A percentile compares a stretch with the other conserved stretches of the same genome.
phyloP scores from a whole-genome alignment of 495 filamentous ascomycete species.

The Penicillium ucsense region DNA sequence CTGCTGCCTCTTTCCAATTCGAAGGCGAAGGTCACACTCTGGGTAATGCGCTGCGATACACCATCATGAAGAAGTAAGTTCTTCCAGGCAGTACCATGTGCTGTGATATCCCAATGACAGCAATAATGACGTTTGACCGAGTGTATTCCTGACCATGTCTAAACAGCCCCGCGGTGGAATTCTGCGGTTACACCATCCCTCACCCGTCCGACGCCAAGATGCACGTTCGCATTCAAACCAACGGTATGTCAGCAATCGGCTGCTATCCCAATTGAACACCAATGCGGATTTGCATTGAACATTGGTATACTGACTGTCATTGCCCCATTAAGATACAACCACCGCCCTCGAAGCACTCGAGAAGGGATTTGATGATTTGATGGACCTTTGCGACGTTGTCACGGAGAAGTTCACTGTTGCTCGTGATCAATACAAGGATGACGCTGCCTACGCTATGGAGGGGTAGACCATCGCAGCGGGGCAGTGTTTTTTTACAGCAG shows the following conservation, averaged over 20 bases:
- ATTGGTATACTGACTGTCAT: background rate
- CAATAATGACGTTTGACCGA: too few relatives aligned
- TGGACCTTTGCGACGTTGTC: slow-evolving; percentile 87
- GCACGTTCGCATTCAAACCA: slow-evolving; percentile 95
- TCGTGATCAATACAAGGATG: slow-evolving; percentile 51
- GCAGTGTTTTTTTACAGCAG: too few relatives aligned
- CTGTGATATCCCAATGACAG: background rate
- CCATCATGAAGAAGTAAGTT: slow-evolving; percentile 96
- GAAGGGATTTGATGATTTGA: slow-evolving; percentile 80
- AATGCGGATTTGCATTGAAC: background rate
- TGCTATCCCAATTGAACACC: background rate
- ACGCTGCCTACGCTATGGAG: slow-evolving; percentile 28
- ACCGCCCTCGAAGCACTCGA: slow-evolving; percentile 75
- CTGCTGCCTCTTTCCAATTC: slow-evolving; percentile 78
- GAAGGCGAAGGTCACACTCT: slow-evolving; percentile 87
- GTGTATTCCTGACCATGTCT: background rate
- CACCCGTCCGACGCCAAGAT: slow-evolving; percentile 94
- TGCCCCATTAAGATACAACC: slow-evolving; percentile 50
- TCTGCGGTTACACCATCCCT: slow-evolving; percentile 96
- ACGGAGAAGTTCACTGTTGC: slow-evolving; percentile 68
- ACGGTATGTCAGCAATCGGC: slow-evolving; percentile 46
- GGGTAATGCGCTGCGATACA: slow-evolving; percentile 85
- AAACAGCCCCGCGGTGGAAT: slow-evolving; percentile 68
- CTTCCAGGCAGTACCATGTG: background rate
- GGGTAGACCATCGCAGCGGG: slow-evolving; percentile 9